Evolutionary conservation across 148 eudicot genomes (phyloP).

Genomic region (Rhododendron vialii): DNA sequence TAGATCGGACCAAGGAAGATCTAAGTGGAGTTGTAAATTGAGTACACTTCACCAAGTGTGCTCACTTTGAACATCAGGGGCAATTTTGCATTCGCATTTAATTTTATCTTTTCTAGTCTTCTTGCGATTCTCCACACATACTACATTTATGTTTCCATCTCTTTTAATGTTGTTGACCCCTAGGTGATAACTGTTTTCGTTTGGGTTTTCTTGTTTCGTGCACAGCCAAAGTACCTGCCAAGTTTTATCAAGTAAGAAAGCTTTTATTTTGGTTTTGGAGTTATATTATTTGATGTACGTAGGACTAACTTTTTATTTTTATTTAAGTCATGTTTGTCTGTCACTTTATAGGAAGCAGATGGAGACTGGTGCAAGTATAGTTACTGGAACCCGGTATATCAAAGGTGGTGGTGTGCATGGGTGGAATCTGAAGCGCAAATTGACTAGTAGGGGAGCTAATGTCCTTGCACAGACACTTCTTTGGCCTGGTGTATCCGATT

Average conservation of each 20-base stretch:
- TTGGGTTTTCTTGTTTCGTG: constrained; percentile 9
- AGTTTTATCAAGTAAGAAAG: constrained; percentile 81
- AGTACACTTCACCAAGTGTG: not conserved
- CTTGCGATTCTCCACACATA: not conserved
- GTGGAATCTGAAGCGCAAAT: constrained; percentile 63
- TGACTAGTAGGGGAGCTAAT: constrained; percentile 97
- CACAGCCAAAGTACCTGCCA: constrained; percentile 95
- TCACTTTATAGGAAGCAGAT: constrained; percentile 66
- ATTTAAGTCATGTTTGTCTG: not conserved
- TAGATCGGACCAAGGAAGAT: not conserved
- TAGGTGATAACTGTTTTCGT: not conserved
- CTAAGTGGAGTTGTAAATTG: not conserved
- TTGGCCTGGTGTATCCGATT: constrained; percentile 99
- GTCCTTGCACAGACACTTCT: constrained; percentile 95
- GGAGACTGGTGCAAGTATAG: constrained; percentile 89
- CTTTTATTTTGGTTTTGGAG: not conserved
- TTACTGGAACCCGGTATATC: constrained; percentile 94
- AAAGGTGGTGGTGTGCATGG: constrained; percentile 96
- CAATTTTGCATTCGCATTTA: not conserved
- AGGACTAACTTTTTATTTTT: not conserved
- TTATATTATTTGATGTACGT: not conserved
- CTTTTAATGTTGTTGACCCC: constrained; percentile 1
- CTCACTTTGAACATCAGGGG: not conserved
- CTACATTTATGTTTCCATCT: not conserved
- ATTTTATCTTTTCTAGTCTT: not conserved